Conservation (phyloP, 441 rosid genomes). For the Adansonia madagascariensis region DNA sequence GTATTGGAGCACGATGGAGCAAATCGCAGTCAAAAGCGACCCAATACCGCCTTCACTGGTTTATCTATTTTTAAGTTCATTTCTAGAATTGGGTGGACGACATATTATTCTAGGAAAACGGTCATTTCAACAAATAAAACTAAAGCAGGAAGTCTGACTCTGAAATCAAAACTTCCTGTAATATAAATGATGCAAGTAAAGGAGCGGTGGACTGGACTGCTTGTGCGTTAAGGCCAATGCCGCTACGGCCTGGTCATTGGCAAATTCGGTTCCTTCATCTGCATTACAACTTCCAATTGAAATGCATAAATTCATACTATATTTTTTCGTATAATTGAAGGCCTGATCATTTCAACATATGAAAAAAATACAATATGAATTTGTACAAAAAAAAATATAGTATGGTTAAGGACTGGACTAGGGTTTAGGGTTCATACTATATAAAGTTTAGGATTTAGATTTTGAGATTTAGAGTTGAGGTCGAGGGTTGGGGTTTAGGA, state of each 20-base stretch:
- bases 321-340: no score
- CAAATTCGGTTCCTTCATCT: neutral
- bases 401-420: no score
- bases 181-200: neutral
- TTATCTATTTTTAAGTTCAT: neutral
- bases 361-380: no score
- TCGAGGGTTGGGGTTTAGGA: no score
- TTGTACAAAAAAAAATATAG: no score
- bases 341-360: no score
- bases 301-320: neutral
- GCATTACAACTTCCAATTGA: neutral
- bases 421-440: no score
- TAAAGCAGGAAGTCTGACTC: neutral
- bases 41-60: neutral
- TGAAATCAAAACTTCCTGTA: neutral
- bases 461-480: no score
- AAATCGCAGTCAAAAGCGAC: slow-evolving; percentile 1
- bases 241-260: neutral
- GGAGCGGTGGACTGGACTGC: neutral
- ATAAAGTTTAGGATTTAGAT: no score
- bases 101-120: neutral
- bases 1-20: neutral
- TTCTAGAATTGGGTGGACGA: no score
- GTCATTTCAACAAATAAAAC: neutral
- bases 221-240: neutral